Conservation (phyloP, 1,139 yeast species). For the Chernovozyma sophiae-reginae region DNA sequence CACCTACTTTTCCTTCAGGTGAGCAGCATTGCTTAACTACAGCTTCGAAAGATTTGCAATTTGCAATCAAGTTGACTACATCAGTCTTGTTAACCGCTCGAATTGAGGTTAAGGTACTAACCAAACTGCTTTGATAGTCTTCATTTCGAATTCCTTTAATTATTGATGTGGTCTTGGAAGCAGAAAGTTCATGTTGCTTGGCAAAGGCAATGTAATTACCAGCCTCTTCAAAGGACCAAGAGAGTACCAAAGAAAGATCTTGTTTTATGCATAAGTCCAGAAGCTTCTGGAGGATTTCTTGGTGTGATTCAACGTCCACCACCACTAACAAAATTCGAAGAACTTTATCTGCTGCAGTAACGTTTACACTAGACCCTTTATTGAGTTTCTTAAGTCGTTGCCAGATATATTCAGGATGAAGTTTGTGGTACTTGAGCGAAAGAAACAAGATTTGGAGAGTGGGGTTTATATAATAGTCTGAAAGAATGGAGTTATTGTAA, state of each 20-base stretch:
- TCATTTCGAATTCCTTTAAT: slow-evolving; percentile 42
- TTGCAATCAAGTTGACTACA: slow-evolving; percentile 49
- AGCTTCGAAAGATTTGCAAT: slow-evolving; percentile 48
- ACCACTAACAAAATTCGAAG: slow-evolving; percentile 66
- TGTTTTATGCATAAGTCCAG: slow-evolving; percentile 68
- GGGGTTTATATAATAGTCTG: slow-evolving; percentile 65
- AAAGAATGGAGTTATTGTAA: slow-evolving; percentile 33
- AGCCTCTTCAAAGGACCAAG: slow-evolving; percentile 86
- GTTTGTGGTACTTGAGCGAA: slow-evolving; percentile 75
- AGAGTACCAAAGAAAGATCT: slow-evolving; percentile 65
- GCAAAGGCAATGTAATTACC: slow-evolving; percentile 65
- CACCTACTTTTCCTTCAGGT: slow-evolving; percentile 25
- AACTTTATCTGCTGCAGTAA: slow-evolving; percentile 33
- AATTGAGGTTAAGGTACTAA: slow-evolving; percentile 48
- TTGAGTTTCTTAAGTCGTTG: slow-evolving; percentile 56
- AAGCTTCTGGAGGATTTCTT: slow-evolving; percentile 63
- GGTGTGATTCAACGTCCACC: slow-evolving; percentile 75
- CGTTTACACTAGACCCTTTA: slow-evolving; percentile 22
- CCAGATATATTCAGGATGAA: slow-evolving; percentile 84
- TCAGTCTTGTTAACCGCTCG: slow-evolving; percentile 58
- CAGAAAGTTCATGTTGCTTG: slow-evolving; percentile 42
- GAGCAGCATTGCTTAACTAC: slow-evolving; percentile 33
- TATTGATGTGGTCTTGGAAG: slow-evolving; percentile 18
- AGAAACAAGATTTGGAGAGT: slow-evolving; percentile 68
- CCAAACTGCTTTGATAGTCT: slow-evolving; percentile 48